Conservation (phyloP, 1,284 basidiomycete genomes). For the Ganoderma resinaceum region DNA sequence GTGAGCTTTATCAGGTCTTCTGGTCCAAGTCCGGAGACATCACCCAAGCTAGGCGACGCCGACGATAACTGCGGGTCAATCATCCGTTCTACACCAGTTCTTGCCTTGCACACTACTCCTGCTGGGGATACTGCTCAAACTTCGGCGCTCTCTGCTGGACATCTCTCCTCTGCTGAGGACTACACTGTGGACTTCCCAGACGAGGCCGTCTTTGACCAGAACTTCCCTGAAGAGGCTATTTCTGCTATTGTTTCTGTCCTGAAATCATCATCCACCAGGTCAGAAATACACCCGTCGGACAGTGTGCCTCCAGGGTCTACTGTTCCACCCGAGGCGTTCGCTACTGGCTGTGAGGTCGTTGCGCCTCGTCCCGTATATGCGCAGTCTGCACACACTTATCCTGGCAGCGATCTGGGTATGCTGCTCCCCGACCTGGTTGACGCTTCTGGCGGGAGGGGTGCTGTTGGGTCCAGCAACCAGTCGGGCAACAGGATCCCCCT, state of each 20-base stretch:
- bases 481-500: constrained; percentile 19
- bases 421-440: constrained; percentile 12
- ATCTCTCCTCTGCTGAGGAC: constrained; percentile 14
- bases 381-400: neutral
- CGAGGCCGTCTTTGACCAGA: constrained; percentile 19
- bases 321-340: neutral
- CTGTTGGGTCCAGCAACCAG: neutral
- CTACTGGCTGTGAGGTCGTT: constrained; percentile 13
- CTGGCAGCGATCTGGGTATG: constrained; percentile 12
- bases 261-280: constrained; percentile 22
- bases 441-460: neutral
- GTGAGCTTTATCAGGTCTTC: constrained; percentile 14
- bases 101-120: neutral
- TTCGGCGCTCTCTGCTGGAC: neutral
- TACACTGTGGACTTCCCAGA: constrained; percentile 27
- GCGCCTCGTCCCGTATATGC: constrained; percentile 25
- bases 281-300: neutral
- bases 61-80: neutral
- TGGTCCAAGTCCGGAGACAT: constrained; percentile 13
- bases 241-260: constrained; percentile 38
- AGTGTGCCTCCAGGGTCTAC: neutral
- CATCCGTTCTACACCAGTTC: neutral
- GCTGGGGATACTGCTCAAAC: neutral
- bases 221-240: constrained; percentile 37
- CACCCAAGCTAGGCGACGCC: neutral